A percentile compares a stretch with the other conserved stretches of the same genome.
Evolutionary conservation across 1,284 basidiomycete genomes (phyloP).

Genomic region (Heterobasidion parviporum): DNA sequence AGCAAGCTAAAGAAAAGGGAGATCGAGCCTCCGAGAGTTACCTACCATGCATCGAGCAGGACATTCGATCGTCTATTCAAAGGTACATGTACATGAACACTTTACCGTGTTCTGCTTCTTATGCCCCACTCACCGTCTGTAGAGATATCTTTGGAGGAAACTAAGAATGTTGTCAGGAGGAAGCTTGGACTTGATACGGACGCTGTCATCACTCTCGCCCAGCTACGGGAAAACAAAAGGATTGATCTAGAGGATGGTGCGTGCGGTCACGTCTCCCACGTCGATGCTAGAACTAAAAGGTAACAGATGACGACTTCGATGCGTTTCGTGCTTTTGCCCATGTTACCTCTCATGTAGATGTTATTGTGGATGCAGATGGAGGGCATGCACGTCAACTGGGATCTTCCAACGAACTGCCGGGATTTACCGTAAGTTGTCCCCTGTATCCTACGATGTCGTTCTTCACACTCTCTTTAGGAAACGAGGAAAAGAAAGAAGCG

Average conservation of each 20-base stretch:
- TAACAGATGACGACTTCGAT: constrained; percentile 66
- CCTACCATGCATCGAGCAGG: constrained; percentile 40
- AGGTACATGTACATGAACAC: constrained; percentile 28
- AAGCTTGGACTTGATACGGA: constrained; percentile 46
- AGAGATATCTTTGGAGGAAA: constrained; percentile 54
- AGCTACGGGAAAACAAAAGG: constrained; percentile 41
- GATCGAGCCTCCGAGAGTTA: constrained; percentile 36
- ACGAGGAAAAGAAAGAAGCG: too few species aligned
- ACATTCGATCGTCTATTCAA: constrained; percentile 60
- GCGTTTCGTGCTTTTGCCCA: constrained; percentile 48
- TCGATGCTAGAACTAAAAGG: neutral
- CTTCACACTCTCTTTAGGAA: too few species aligned
- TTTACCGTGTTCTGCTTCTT: neutral
- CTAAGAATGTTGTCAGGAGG: constrained; percentile 44
- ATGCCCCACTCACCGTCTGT: neutral
- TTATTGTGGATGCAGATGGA: constrained; percentile 25
- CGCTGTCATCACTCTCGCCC: constrained; percentile 39
- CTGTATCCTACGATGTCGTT: too few species aligned
- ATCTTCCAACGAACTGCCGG: neutral
- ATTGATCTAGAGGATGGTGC: constrained; percentile 70
- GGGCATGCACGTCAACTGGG: neutral
- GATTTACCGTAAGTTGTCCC: neutral
- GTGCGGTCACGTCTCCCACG: constrained; percentile 10
- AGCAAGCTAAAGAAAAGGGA: neutral
- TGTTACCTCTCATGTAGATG: constrained; percentile 24